Evolutionary conservation across 2,329 filamentous ascomycete species (phyloP), one percentile per base, ranked within the genome.

Genomic region (Trichoderma pleuroti): DNA sequence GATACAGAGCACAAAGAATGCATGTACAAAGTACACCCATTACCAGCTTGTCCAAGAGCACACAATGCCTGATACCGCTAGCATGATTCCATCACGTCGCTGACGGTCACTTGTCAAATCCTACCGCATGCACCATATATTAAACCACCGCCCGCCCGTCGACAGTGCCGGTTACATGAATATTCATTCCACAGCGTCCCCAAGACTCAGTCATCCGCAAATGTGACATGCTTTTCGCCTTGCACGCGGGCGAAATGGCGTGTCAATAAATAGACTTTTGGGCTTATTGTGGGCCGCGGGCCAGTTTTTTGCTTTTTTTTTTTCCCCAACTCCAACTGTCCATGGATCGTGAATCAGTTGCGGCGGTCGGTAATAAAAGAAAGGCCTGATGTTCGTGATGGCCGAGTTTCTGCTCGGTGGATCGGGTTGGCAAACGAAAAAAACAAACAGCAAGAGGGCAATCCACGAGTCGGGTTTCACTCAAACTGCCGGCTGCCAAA

Each of bases 261-360:
- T 52, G 65, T 60, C 65, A 49, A 49, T 49, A 36, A 61, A 68
- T 68, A 68, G 56, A 61, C 65, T 68, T 68, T 49, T 49, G 36
- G 39, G 65, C 65, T 68, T 68, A 68, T 68, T 68, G 65, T 68
- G 65, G 65, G 10, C 36, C 65, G 8, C 56, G 28, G 30, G 8
- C 34, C 56, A 18, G 16, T 49, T 26, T n/a, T 30, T 32, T 49
- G 8, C 26, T 32, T 9, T 39, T 30, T 28, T 30, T 28, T 28
- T 28, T 16, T 21, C 60, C 28, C 21, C 34, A 39, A 39, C 60
- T 42, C 34, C 59, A 26, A n/a, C 14, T 18, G 59, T 28, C 59
- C 59, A 62, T 62, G 42, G 61, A 64, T 64, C 46, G 64, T 67
- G 64, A 67, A 59, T 59, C 64, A 59, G 62, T 46, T 42, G 64